Base-by-base conservation (phyloP, 257 asterid genomes). In the Jasminum sambac region DNA sequence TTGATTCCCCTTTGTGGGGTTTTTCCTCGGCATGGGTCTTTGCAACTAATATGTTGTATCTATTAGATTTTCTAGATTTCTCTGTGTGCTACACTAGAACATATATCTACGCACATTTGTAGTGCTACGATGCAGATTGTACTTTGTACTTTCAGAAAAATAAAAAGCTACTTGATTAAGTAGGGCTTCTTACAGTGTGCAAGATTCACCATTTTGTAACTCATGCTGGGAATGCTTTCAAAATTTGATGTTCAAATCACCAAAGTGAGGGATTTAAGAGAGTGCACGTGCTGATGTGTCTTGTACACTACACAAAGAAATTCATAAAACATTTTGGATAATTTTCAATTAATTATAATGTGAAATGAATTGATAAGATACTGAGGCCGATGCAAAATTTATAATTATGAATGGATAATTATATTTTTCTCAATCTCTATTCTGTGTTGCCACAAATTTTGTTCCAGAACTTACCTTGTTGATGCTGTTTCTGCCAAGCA, bases 401-500 rank as follows among this genome's bases (percentile, higher is more conserved):
- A 50, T 50, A 17, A 21, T 55, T 13, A 8, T 21, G 34, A 9
- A 64, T 11, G 13, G 11, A 14, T 16, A 64, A 5, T 14, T 21
- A 11, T 19, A 38, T 41, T 41, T 30, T 37, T 66, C 46, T 12
- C 66, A 8, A 37, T 42, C 68, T 58, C 34, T 59, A 59, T 75
- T 41, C 16, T 66, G 44, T 63, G 75, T 74, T 41, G 69, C 48
- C 34, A 24, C 70, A 16, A 59, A 39, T 38, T 37, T 60, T 36
- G 61, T 60, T 62, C 50, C 26, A 59, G 12, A 13, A 50, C 46
- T 82, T 58, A 17, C 75, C 14, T 64, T 61, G 17, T 76, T 36
- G 46, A 19, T 63, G 66, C 48, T 79, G 57, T 57, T 70, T 71
- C 30, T 76, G 63, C 61, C 67, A 17, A 73, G 71, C 91, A 95